A percentile compares a stretch with the other conserved stretches of the same genome.
Conservation (phyloP, 306 rosid species). For the Canavalia ensiformis region DNA sequence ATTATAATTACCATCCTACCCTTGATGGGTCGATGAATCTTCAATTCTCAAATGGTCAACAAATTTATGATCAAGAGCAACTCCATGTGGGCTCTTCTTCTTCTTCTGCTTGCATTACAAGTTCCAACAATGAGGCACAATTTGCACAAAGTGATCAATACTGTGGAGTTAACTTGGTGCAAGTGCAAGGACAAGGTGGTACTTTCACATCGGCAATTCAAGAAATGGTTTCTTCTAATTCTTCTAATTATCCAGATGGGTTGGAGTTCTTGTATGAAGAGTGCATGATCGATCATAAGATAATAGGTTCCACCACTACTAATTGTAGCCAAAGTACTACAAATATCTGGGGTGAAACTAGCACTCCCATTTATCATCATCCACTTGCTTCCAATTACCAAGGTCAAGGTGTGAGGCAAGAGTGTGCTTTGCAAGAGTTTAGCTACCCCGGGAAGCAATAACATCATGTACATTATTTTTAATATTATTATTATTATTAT, state of each 20-base stretch:
- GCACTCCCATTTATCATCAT: conserved; percentile 56
- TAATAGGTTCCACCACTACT: conserved; percentile 38
- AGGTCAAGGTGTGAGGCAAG: conserved; percentile 28
- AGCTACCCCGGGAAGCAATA: conserved; percentile 49
- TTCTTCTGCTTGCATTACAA: conserved; percentile 36
- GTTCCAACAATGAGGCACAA: conserved; percentile 24
- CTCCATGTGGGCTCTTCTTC: conserved; percentile 48
- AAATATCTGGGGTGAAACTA: conserved; percentile 60
- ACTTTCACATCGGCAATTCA: conserved; percentile 46
- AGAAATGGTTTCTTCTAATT: conserved; percentile 50
- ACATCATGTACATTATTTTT: conserved; percentile 43
- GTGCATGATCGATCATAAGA: conserved; percentile 42
- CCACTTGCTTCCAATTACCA: conserved; percentile 44
- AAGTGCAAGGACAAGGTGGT: conserved; percentile 53
- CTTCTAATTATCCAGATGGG: conserved; percentile 57
- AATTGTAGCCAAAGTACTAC: conserved; percentile 26
- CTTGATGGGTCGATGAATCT: conserved; percentile 45
- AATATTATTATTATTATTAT: conserved; percentile 23
- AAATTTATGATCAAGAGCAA: conserved; percentile 43
- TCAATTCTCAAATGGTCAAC: conserved; percentile 54
- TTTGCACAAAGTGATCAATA: conserved; percentile 48
- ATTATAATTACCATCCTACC: conserved; percentile 45
- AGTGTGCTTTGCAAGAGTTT: conserved; percentile 53
- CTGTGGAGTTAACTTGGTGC: conserved; percentile 45
- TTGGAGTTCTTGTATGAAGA: conserved; percentile 66